These are phyloP conservation scores for Anisodus tanguticus DNA, from an alignment of 257 asterid species.

Conservation along the genomic window DNA sequence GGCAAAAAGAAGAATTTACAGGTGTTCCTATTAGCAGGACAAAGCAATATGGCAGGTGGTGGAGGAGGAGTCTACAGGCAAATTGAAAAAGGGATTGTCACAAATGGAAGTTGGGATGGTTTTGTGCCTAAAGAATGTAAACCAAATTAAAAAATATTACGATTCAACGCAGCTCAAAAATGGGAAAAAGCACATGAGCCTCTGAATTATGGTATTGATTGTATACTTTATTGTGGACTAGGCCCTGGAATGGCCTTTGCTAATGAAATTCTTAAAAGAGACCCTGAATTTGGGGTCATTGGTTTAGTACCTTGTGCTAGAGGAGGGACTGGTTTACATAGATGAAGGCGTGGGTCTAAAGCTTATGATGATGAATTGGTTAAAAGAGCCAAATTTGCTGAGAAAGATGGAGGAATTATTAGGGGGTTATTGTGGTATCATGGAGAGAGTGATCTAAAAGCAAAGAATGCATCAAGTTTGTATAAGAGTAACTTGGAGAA, in stretches of 20 bases:
- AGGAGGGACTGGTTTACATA: slow-evolving; percentile 40
- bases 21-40: slow-evolving; percentile 47
- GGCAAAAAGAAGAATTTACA: background rate
- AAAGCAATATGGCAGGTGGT: slow-evolving; percentile 53
- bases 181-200: slow-evolving; percentile 52
- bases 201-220: slow-evolving; percentile 38
- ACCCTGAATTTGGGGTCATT: slow-evolving; percentile 30
- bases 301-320: slow-evolving; percentile 54
- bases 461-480: background rate
- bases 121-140: slow-evolving; percentile 36
- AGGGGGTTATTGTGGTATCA: slow-evolving; percentile 49
- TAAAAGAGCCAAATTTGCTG: slow-evolving; percentile 33
- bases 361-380: slow-evolving; percentile 33
- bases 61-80: slow-evolving; percentile 42
- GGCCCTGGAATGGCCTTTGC: slow-evolving; percentile 60
- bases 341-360: slow-evolving; percentile 34
- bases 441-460: slow-evolving; percentile 41
- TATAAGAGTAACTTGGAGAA: slow-evolving; percentile 25
- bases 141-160: slow-evolving; percentile 27
- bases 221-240: background rate
- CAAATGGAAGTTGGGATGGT: slow-evolving; percentile 30
- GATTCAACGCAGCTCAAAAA: slow-evolving; percentile 25
- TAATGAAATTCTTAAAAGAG: slow-evolving; percentile 30
- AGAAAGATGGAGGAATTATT: slow-evolving; percentile 38
- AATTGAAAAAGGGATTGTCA: background rate